Percentiles rank a stretch among this genome's conserved stretches.
phyloP scores from a whole-genome alignment of 257 asterid genomes.

The Lavandula angustifolia region DNA sequence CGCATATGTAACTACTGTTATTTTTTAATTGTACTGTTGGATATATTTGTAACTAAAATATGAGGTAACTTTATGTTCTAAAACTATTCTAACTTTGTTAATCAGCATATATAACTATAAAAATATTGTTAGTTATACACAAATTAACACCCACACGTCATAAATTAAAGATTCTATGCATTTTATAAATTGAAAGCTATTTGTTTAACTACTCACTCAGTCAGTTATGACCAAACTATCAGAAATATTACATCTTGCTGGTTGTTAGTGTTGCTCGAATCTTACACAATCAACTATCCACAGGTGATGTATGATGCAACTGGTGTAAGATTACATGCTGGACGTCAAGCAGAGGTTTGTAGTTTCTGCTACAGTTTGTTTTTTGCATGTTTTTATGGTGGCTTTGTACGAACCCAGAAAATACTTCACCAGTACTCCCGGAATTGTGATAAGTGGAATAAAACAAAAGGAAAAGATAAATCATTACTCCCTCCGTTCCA shows the following conservation, averaged over 20 bases:
- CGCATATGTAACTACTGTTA: no score
- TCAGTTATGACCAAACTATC: background rate
- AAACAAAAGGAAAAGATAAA: no score
- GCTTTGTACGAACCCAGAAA: slow-evolving; percentile 6
- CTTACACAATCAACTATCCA: slow-evolving; percentile 26
- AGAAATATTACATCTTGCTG: background rate
- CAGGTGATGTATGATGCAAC: slow-evolving; percentile 97
- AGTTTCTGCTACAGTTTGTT: slow-evolving; percentile 7
- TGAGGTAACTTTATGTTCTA: background rate
- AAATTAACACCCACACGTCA: no score
- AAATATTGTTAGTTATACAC: no score
- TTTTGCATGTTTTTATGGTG: slow-evolving; percentile 15
- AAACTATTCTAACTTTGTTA: background rate
- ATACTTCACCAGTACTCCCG: no score
- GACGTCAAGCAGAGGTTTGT: slow-evolving; percentile 94
- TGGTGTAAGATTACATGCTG: slow-evolving; percentile 91
- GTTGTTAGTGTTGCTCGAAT: background rate
- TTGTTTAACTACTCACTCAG: background rate
- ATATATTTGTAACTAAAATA: background rate
- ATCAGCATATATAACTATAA: background rate
- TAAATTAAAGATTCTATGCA: no score
- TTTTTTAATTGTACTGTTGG: background rate
- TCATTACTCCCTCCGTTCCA: no score
- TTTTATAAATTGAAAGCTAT: background rate
- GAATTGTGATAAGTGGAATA: no score